Evolutionary conservation across 176 grass and related monocot genomes (phyloP).

Genomic region (Aegilops speltoides): DNA sequence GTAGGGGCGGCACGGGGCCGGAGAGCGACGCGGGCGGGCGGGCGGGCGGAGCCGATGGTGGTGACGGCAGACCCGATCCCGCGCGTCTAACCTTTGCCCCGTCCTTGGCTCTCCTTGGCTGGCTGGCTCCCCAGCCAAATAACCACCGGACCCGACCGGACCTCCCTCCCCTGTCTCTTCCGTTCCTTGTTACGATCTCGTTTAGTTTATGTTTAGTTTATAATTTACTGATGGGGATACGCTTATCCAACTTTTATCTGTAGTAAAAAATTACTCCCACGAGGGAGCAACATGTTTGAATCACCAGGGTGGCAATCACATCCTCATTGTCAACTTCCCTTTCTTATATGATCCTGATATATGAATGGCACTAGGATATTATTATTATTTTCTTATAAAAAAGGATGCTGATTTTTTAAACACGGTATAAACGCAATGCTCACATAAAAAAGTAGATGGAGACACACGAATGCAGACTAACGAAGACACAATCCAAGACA

Average conservation of each 20-base stretch:
- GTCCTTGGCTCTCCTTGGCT: background rate
- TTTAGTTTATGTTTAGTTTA: too few species aligned
- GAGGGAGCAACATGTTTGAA: background rate
- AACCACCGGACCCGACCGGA: background rate
- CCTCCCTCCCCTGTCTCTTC: background rate
- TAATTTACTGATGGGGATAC: background rate
- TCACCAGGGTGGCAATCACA: background rate
- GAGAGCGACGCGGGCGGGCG: background rate
- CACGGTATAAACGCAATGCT: too few species aligned
- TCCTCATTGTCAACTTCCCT: background rate
- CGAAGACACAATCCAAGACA: too few species aligned
- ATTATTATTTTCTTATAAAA: too few species aligned
- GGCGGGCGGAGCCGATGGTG: background rate
- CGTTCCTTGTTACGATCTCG: too few species aligned
- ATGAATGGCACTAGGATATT: too few species aligned
- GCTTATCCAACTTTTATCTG: background rate
- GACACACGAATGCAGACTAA: too few species aligned
- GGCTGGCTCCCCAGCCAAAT: background rate
- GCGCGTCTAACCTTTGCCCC: too few species aligned
- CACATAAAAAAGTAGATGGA: too few species aligned
- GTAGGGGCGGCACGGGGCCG: background rate
- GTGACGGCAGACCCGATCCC: background rate
- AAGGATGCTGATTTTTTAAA: too few species aligned
- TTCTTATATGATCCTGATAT: too few species aligned
- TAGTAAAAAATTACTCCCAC: too few species aligned